phyloP scores from a whole-genome alignment of 164 flowering plant species.

The Tetrastigma voinierianum region DNA sequence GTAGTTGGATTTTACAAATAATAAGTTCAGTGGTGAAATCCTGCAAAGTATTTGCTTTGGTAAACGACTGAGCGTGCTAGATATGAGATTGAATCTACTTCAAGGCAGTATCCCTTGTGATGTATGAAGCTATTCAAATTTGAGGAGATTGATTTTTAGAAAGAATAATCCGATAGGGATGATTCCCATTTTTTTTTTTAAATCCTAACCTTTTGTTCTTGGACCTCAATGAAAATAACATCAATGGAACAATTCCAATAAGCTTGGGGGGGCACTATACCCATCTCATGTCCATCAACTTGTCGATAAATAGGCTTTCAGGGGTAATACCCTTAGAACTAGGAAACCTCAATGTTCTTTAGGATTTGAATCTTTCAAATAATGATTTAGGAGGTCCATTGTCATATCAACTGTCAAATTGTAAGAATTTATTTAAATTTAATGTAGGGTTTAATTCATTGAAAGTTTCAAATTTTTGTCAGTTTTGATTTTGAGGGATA shows the following conservation, averaged over 20 bases:
- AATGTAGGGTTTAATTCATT: conserved; percentile 57
- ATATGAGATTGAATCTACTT: conserved; percentile 53
- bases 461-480: conserved; percentile 40
- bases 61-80: conserved; percentile 36
- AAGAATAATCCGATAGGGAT: conserved; percentile 54
- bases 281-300: conserved; percentile 50
- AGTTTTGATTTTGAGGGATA: conserved; percentile 49
- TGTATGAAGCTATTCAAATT: conserved; percentile 56
- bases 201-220: conserved; percentile 34
- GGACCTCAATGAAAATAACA: conserved; percentile 42
- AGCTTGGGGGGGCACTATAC: conserved; percentile 52
- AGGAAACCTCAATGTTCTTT: conserved; percentile 43
- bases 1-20: conserved; percentile 58
- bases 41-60: conserved; percentile 68
- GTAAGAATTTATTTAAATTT: conserved; percentile 32
- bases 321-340: conserved; percentile 62
- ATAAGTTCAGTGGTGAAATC: conserved; percentile 61
- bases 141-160: conserved; percentile 52
- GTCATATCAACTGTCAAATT: no score
- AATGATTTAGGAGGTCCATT: conserved; percentile 58
- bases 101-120: conserved; percentile 57
- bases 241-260: conserved; percentile 59
- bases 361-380: conserved; percentile 44
- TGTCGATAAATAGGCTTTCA: conserved; percentile 58
- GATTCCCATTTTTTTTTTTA: conserved; percentile 46